phyloP scores from a whole-genome alignment of 2,329 filamentous ascomycete genomes.

The Pseudopyrenochaeta lycopersici region DNA sequence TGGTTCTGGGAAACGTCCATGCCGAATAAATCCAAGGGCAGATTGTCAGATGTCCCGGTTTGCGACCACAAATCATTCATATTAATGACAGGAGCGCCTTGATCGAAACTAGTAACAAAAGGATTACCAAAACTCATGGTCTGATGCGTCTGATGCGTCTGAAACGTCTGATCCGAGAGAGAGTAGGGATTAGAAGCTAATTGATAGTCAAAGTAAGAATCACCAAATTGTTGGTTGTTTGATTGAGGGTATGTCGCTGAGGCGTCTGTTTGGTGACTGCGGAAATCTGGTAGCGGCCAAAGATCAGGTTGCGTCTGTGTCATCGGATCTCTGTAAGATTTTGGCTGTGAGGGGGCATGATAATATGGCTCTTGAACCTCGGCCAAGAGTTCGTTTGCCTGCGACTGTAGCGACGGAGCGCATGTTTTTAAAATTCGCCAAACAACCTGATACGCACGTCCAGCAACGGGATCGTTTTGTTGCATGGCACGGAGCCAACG shows the following conservation, averaged over 20 bases:
- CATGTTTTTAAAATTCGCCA: slow-evolving; percentile 24
- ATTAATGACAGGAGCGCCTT: slow-evolving; percentile 17
- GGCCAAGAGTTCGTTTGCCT: slow-evolving; percentile 20
- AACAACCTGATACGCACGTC: slow-evolving; percentile 37
- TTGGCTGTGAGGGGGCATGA: background rate
- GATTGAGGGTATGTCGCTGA: background rate
- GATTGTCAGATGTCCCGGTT: background rate
- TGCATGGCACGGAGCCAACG: slow-evolving; percentile 46
- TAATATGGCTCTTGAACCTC: background rate
- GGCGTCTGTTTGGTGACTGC: background rate
- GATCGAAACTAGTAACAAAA: slow-evolving; percentile 31
- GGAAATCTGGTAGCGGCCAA: background rate
- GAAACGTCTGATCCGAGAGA: background rate
- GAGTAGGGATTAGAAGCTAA: background rate
- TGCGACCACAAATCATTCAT: slow-evolving; percentile 22
- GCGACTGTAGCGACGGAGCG: slow-evolving; percentile 18
- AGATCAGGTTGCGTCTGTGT: background rate
- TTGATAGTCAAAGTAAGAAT: background rate
- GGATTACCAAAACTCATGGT: slow-evolving; percentile 27
- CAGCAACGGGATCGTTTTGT: slow-evolving; percentile 35
- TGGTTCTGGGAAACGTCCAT: slow-evolving; percentile 8
- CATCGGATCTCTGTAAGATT: background rate
- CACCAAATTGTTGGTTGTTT: background rate
- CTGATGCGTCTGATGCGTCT: background rate
- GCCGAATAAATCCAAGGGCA: background rate